Percentiles rank a stretch among this genome's conserved stretches.
These are phyloP conservation scores for Ilyonectria robusta DNA, from an alignment of 2,329 filamentous ascomycete species.

Conservation along the genomic window DNA sequence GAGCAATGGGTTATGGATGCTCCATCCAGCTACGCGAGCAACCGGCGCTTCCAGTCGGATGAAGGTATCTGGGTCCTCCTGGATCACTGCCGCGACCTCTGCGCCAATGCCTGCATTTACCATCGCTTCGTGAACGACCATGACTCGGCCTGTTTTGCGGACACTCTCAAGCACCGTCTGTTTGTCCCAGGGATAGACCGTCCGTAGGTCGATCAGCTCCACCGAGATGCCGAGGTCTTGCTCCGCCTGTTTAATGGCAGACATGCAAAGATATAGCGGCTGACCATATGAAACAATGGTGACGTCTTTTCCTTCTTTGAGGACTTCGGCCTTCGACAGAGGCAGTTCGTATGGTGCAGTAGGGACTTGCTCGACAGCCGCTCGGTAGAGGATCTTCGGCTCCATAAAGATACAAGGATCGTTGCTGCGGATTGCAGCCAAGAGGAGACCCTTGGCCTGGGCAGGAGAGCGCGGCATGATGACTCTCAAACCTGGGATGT, in stretches of 20 bases:
- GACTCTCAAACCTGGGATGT: conserved; percentile 87
- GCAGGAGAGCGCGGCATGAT: conserved; percentile 88
- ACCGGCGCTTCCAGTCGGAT: conserved; percentile 88
- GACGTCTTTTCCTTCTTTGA: conserved; percentile 84
- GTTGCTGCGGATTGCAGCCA: conserved; percentile 82
- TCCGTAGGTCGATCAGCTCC: conserved; percentile 90
- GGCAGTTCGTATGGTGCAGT: conserved; percentile 85
- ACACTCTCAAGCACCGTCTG: conserved; percentile 86
- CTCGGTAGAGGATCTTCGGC: conserved; percentile 92
- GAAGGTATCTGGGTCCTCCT: conserved; percentile 83
- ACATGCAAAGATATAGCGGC: conserved; percentile 86
- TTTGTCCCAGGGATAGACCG: conserved; percentile 93
- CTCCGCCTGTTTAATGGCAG: conserved; percentile 81
- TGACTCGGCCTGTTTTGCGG: conserved; percentile 85
- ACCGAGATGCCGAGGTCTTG: conserved; percentile 82
- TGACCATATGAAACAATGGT: conserved; percentile 93
- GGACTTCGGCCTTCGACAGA: conserved; percentile 85
- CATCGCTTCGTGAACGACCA: conserved; percentile 95
- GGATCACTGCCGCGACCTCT: conserved; percentile 89
- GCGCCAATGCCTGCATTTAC: conserved; percentile 91
- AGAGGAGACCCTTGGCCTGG: conserved; percentile 89
- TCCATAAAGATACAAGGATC: conserved; percentile 96
- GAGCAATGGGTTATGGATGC: conserved; percentile 83
- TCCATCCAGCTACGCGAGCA: conserved; percentile 89
- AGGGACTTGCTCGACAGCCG: conserved; percentile 92